Base-by-base conservation (phyloP, 2,329 filamentous ascomycete species). In the Escovopsis sp. region DNA sequence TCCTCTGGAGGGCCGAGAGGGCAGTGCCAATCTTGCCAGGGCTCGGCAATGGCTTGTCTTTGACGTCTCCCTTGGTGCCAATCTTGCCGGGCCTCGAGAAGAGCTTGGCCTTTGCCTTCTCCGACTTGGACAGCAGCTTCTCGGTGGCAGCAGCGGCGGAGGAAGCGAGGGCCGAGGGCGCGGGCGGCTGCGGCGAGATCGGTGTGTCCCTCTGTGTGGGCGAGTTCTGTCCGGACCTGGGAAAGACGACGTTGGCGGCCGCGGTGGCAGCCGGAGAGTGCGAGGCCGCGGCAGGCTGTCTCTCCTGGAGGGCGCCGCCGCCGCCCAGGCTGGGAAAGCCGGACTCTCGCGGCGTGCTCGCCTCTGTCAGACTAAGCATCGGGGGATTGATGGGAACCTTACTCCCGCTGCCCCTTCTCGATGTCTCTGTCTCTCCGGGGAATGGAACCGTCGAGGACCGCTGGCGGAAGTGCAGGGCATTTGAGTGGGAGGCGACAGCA, bases 61-160 rank as follows among this genome's bases (percentile, higher is more conserved):
- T 80, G 7, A 68, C 50, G 9, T 85, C 80, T 31, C 76, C 72
- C 56, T 82, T 85, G 43, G 78, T 76, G 39, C 74, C 72, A 51
- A 86, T 83, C 61, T 81, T 86, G 53, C 81, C 81, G 1, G 82
- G 82, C 39, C 84, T 74, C 7, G 80, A 84, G 56, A 88, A 88
- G 25, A 89, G 68, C 64, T 89, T 89, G 57, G 84, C 81, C 61
- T 86, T 87, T 46, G 78, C 76, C 46, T 84, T 84, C 51, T 84
- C 79, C 25, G 73, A 67, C 51, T 75, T 74, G 29, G 44, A 34
- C 34, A 57, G 53, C 16, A 71, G 70, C 57, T 82, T 79, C 49
- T 82, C 78, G 2, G 67, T 61, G 37, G 56, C 62, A 10, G 58
- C 58, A 27, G 61, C 67, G 13, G 54, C 24, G 9, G 43, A 45